Evolutionary conservation across 345 rosid species (phyloP).

Genomic region (Eucalyptus curtisii): DNA sequence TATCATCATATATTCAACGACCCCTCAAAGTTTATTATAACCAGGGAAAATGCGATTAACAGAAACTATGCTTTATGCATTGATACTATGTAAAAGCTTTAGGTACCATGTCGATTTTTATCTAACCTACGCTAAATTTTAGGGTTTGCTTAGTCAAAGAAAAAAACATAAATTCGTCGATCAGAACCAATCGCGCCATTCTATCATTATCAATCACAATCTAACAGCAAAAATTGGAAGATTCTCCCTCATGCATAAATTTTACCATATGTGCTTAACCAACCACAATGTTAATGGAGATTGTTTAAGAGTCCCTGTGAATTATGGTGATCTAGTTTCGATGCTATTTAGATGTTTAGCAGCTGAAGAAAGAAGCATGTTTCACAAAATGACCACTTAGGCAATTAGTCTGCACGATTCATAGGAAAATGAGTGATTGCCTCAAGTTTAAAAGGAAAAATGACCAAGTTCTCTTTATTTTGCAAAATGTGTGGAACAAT

Average conservation of each 20-base stretch:
- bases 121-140: background rate
- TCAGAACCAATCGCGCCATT: accelerated
- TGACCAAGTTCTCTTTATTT: background rate
- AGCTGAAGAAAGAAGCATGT: background rate
- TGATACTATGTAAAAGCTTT: background rate
- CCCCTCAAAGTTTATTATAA: too few relatives aligned
- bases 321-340: background rate
- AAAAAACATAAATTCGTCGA: background rate
- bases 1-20: too few relatives aligned
- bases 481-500: background rate
- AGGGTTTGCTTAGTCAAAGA: background rate
- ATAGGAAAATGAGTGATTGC: background rate
- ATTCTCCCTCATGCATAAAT: background rate
- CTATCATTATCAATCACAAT: background rate
- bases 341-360: background rate
- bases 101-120: accelerated
- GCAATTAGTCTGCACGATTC: background rate
- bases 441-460: background rate
- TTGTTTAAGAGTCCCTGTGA: background rate
- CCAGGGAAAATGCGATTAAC: background rate
- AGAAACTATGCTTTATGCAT: background rate
- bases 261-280: background rate
- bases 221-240: background rate
- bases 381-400: background rate
- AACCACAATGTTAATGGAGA: background rate